Percentiles rank a stretch among this genome's conserved stretches.
Conservation (phyloP, 2,329 filamentous ascomycete species). For the Colletotrichum lindemuthianum region DNA sequence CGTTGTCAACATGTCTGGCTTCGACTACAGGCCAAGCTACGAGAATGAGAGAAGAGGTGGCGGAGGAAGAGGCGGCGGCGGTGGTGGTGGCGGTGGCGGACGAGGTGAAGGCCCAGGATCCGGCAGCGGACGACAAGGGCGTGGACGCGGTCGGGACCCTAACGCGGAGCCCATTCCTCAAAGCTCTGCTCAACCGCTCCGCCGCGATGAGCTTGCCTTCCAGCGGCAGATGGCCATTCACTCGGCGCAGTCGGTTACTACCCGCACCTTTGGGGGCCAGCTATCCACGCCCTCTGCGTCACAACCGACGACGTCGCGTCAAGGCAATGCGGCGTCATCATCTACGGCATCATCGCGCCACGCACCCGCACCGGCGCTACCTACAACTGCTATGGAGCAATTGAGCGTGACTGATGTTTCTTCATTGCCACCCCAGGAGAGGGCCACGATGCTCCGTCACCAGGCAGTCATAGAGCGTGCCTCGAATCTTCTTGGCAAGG, state of each 20-base stretch:
- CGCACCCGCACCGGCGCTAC: constrained; percentile 35
- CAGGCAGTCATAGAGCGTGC: constrained; percentile 88
- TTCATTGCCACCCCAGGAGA: constrained; percentile 77
- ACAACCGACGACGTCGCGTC: constrained; percentile 40
- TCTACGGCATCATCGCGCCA: constrained; percentile 21
- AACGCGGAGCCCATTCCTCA: constrained; percentile 83
- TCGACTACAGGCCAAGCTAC: constrained; percentile 82
- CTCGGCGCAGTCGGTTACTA: constrained; percentile 82
- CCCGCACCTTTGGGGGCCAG: constrained; percentile 85
- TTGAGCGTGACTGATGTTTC: constrained; percentile 61
- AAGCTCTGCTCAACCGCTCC: constrained; percentile 81
- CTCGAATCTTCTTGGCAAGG: constrained; percentile 80
- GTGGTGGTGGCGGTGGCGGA: constrained; percentile 45
- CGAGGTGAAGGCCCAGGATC: constrained; percentile 36
- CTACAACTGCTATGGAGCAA: constrained; percentile 56
- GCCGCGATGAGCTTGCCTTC: constrained; percentile 88
- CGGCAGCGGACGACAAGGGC: constrained; percentile 47
- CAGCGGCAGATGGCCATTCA: constrained; percentile 94
- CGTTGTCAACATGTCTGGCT: constrained; percentile 85
- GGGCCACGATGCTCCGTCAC: constrained; percentile 83
- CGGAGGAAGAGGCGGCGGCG: constrained; percentile 52
- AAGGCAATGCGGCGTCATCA: constrained; percentile 22
- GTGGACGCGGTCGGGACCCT: constrained; percentile 80
- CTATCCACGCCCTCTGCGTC: constrained; percentile 66
- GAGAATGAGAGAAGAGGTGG: constrained; percentile 65